phyloP scores from a whole-genome alignment of 1,284 basidiomycete genomes.

The Coriolopsis trogii region DNA sequence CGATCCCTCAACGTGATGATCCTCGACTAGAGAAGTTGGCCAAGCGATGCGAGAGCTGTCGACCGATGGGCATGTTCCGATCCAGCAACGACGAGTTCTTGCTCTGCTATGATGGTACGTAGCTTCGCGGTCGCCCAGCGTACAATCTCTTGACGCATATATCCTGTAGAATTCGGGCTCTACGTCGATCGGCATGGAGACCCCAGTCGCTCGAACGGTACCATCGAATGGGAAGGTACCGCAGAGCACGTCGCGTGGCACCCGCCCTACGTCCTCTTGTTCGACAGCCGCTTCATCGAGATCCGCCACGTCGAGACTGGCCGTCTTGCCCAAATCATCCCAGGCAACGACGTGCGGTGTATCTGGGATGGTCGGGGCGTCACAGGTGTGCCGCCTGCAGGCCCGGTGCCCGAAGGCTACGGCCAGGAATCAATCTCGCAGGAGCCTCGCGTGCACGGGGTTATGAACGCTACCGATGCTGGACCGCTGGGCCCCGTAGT shows the following conservation, averaged over 20 bases:
- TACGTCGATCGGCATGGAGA: conserved; percentile 90
- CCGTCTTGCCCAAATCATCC: conserved; percentile 88
- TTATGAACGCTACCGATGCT: conserved; percentile 65
- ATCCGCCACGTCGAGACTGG: conserved; percentile 87
- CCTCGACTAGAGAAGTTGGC: conserved; percentile 71
- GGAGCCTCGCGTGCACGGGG: conserved; percentile 75
- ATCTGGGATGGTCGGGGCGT: conserved; percentile 84
- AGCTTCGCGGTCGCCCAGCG: background rate
- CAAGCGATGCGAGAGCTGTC: conserved; percentile 81
- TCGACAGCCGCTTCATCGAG: conserved; percentile 93
- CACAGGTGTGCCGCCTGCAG: conserved; percentile 40
- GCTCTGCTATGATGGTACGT: conserved; percentile 87
- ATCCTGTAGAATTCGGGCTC: conserved; percentile 81
- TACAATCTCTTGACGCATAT: background rate
- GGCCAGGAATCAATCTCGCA: conserved; percentile 54
- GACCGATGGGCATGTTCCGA: conserved; percentile 92
- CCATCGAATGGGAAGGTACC: conserved; percentile 95
- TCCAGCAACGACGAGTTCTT: conserved; percentile 89
- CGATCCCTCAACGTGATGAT: conserved; percentile 83
- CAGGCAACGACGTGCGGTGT: conserved; percentile 80
- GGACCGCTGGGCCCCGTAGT: conserved; percentile 36
- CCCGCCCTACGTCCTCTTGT: conserved; percentile 87
- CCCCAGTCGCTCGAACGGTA: conserved; percentile 70
- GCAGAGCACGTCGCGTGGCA: conserved; percentile 89
- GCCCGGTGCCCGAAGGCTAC: conserved; percentile 43